Evolutionary conservation across 805 yeast genomes (phyloP).

Genomic region (Schizosaccharomyces octosporus): DNA sequence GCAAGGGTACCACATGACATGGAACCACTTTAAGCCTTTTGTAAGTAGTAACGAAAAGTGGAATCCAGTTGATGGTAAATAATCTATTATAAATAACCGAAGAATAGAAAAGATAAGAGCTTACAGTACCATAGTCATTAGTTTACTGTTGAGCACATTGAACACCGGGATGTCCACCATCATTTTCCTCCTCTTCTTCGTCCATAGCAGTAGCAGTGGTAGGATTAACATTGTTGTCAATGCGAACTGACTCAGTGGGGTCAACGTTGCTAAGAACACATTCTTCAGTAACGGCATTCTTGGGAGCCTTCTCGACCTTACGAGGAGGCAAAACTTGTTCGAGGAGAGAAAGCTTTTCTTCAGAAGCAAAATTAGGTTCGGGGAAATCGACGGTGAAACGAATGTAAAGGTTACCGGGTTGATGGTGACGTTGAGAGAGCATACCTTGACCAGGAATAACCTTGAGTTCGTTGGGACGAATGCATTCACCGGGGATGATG

Average conservation of each 20-base stretch:
- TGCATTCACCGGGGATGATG: constrained; percentile 77
- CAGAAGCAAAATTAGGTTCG: constrained; percentile 33
- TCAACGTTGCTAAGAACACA: constrained; percentile 46
- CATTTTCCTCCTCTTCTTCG: constrained; percentile 33
- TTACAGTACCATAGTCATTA: no score
- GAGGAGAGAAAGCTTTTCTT: constrained; percentile 45
- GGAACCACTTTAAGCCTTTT: no score
- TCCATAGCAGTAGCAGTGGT: constrained; percentile 2
- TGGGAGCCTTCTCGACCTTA: constrained; percentile 34
- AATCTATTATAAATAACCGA: no score
- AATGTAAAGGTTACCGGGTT: constrained; percentile 64
- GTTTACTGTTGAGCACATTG: constrained; percentile 3
- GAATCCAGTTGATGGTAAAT: no score
- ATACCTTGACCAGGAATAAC: constrained; percentile 85
- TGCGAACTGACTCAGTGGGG: constrained; percentile 29
- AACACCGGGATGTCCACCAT: constrained; percentile 17
- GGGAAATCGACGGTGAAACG: constrained; percentile 86
- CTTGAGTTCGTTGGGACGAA: constrained; percentile 59
- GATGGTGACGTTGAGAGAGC: constrained; percentile 81
- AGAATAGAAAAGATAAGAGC: no score
- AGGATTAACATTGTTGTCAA: constrained; percentile 8
- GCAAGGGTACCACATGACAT: no score
- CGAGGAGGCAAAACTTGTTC: constrained; percentile 65
- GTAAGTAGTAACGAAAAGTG: no score
- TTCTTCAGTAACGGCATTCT: constrained; percentile 56